Evolutionary conservation across 768 basidiomycete genomes (phyloP), one percentile per base, ranked within the genome.

Genomic region (Phylloporus sp.): DNA sequence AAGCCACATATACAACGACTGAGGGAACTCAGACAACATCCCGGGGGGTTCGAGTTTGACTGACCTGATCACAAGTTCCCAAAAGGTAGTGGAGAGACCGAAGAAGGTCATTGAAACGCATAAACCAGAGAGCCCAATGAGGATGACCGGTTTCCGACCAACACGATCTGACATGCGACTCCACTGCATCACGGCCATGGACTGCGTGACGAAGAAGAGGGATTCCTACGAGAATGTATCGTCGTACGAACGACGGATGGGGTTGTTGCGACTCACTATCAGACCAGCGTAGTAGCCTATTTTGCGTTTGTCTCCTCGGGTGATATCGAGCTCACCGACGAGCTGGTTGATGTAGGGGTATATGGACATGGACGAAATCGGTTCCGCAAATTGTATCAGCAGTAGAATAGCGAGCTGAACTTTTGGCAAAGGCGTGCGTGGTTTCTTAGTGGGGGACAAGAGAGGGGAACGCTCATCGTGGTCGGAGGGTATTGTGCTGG

Each of bases 171-270:
- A 88, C 15, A 81, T 55, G 26, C 84, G 77, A 62, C 84, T 84
- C 86, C 87, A 91, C 47, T 85, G 80, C 31, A 90, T 67, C 27
- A 88, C 80, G 3, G 84, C 82, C 49, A 80, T 61, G 1, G 86
- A 84, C 64, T 89, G 84, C 0, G 86, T 80, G n/a, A 85, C 71
- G 55, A 85, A 90, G 70, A 88, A 90, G 28, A 87, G 64, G 4
- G 86, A 88, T 77, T 88, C 81, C 86, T 89, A 52, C 7, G 32
- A 1, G 27, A 20, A 0, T 18, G 28, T 12, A 49, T 57, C 27
- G 16, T 29, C 18, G 23, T 20, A 32, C 16, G 55, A 5, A 28
- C 22, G 8, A 10, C 4, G 32, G 13, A 34, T 11, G 12, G 20
- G 31, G 40, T 15, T 12, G 13, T 22, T 6, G 6, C 3, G 28